Base-by-base conservation (phyloP, 2,329 filamentous ascomycete species). In the Dactylonectria estremocensis region DNA sequence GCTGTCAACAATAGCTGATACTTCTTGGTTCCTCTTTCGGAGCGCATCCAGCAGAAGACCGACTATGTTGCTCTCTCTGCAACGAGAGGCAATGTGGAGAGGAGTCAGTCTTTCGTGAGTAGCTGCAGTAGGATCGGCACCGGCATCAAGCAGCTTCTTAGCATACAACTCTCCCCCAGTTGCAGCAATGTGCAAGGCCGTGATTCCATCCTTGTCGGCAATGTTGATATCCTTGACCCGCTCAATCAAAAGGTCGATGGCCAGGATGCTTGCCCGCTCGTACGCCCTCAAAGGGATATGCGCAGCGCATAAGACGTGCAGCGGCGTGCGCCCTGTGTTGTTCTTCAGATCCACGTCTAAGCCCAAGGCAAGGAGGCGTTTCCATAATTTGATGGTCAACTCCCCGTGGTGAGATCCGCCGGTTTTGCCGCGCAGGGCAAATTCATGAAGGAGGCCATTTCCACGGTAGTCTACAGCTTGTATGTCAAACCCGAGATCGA, bases 81-180 rank as follows among this genome's bases (percentile, higher is more conserved):
- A 66, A 13, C 77, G 76, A 4, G 80, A 75, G 1, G 83, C 81
- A 18, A 86, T 59, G 53, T 86, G 83, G 3, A 86, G 74, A 5
- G 79, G 72, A 4, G 78, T 84, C 50, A 80, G 70, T 0, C 79
- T 80, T 7, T 82, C 77, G 4, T 75, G 13, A 0, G 81, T 83
- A 0, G 55, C 24, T 1, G 71, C 66, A 0, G 56, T 67, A 0
- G 79, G 72, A 73, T 84, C 74, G 0, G 82, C 82, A 4, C 83
- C 81, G 4, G 76, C 76, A 3, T 76, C 73, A 1, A 86, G 72
- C 10, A 85, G 73, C 9, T 64, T 64, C 18, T 69, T 72, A 1
- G 79, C 64, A 5, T 67, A 45, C 1, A 48, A 16, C 43, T 76
- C 72, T 0, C 75, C 79, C 1, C 66, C 31, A 1, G 70, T 64